phyloP scores from a whole-genome alignment of 1,139 yeast species.

The Eremothecium cymbalariae region DNA sequence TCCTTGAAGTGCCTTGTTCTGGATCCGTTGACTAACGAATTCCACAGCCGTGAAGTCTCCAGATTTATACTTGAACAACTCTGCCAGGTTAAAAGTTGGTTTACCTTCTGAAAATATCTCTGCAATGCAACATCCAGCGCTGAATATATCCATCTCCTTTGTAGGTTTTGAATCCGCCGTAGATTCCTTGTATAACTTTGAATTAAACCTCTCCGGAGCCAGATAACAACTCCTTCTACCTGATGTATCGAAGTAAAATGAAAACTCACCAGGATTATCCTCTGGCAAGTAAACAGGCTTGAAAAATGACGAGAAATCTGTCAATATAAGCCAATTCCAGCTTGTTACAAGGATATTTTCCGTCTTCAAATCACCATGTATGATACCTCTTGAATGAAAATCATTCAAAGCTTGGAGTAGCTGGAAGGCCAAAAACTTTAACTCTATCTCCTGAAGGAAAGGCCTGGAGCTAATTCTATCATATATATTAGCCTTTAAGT shows the following conservation, averaged over 20 bases:
- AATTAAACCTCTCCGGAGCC: constrained; percentile 83
- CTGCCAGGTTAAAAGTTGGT: constrained; percentile 79
- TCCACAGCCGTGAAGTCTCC: constrained; percentile 55
- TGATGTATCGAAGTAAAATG: constrained; percentile 87
- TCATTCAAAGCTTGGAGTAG: constrained; percentile 52
- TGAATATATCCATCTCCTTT: constrained; percentile 76
- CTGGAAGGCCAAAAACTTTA: constrained; percentile 78
- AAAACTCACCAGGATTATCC: constrained; percentile 89
- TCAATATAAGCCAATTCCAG: constrained; percentile 77
- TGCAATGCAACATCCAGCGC: constrained; percentile 86
- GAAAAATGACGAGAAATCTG: constrained; percentile 69
- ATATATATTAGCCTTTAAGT: constrained; percentile 66
- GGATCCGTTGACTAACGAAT: constrained; percentile 39
- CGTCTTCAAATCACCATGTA: constrained; percentile 86
- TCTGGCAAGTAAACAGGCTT: constrained; percentile 87
- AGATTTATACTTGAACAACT: constrained; percentile 71
- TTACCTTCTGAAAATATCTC: constrained; percentile 83
- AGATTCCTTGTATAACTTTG: constrained; percentile 21
- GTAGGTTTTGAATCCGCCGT: constrained; percentile 41
- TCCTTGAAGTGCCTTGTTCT: constrained; percentile 42
- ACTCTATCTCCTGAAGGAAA: constrained; percentile 72
- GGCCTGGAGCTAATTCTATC: constrained; percentile 87
- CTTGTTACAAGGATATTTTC: constrained; percentile 83
- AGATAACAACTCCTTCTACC: constrained; percentile 80
- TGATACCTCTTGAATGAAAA: constrained; percentile 54